Evolutionary conservation across 495 filamentous ascomycete genomes (phyloP).

Genomic region (Parmelia sp.): DNA sequence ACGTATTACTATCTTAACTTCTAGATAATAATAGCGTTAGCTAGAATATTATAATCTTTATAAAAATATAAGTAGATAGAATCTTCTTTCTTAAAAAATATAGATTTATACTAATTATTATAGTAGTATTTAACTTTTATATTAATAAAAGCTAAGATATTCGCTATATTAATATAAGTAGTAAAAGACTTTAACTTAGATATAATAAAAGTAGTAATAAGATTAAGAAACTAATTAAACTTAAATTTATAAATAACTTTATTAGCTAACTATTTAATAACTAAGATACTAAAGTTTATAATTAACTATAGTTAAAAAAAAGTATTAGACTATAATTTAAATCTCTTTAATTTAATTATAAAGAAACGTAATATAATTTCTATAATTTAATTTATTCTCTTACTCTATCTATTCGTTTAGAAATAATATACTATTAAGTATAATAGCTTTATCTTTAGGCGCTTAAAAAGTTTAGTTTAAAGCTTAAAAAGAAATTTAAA

Average conservation of each 20-base stretch:
- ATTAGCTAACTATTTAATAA: background rate
- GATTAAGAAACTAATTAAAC: background rate
- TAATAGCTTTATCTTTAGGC: no score
- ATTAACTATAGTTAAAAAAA: background rate
- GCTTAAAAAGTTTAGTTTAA: no score
- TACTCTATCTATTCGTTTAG: no score
- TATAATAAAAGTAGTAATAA: background rate
- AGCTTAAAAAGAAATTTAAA: no score
- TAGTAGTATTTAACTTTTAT: conserved; percentile 7
- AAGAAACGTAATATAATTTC: no score
- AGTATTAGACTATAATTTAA: background rate
- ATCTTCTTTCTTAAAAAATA: no score
- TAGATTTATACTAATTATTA: conserved; percentile 4
- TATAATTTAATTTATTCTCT: no score
- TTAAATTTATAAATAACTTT: conserved; percentile 4
- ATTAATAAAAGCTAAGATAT: background rate
- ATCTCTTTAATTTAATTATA: conserved; percentile 8
- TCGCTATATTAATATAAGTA: background rate
- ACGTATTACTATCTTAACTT: no score
- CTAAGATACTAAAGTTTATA: conserved; percentile 9
- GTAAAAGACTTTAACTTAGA: background rate
- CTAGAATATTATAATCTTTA: no score
- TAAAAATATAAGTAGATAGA: no score
- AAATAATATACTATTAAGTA: no score
- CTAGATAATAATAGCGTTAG: no score